phyloP scores from a whole-genome alignment of 129 eudicot species.

The Centrapalus pauciflorus region DNA sequence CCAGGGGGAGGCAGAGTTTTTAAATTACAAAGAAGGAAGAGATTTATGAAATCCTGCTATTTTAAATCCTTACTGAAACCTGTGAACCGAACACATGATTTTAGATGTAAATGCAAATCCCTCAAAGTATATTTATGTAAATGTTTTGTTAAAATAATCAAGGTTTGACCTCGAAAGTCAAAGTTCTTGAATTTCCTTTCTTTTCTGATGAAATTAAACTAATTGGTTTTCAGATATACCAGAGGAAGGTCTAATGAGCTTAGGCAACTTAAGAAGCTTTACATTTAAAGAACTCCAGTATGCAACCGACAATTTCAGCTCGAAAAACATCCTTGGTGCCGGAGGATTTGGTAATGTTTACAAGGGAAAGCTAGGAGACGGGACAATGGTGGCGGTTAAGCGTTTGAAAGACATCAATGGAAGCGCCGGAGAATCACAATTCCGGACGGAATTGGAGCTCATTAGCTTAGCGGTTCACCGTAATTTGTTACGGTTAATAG shows the following conservation, averaged over 20 bases:
- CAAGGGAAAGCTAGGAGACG: slow-evolving; percentile 70
- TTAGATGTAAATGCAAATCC: neutral
- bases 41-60: too few relatives aligned
- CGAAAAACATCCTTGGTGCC: slow-evolving; percentile 85
- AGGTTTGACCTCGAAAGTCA: slow-evolving; percentile 9
- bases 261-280: slow-evolving; percentile 79
- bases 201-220: neutral
- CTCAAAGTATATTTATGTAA: neutral
- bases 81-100: too few relatives aligned
- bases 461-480: slow-evolving; percentile 95
- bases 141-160: neutral
- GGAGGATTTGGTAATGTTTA: slow-evolving; percentile 97
- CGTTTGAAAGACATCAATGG: slow-evolving; percentile 81
- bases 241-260: slow-evolving; percentile 57
- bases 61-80: too few relatives aligned
- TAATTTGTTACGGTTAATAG: slow-evolving; percentile 67
- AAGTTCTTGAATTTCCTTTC: neutral
- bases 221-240: slow-evolving; percentile 47
- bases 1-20: too few relatives aligned
- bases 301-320: slow-evolving; percentile 77
- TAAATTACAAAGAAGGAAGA: too few relatives aligned
- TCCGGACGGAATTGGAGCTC: slow-evolving; percentile 78
- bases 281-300: slow-evolving; percentile 68
- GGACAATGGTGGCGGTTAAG: slow-evolving; percentile 83
- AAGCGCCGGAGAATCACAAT: slow-evolving; percentile 79